These are phyloP conservation scores for Arthrocladium fulminans DNA, from an alignment of 2,329 filamentous ascomycete genomes.

Conservation along the genomic window DNA sequence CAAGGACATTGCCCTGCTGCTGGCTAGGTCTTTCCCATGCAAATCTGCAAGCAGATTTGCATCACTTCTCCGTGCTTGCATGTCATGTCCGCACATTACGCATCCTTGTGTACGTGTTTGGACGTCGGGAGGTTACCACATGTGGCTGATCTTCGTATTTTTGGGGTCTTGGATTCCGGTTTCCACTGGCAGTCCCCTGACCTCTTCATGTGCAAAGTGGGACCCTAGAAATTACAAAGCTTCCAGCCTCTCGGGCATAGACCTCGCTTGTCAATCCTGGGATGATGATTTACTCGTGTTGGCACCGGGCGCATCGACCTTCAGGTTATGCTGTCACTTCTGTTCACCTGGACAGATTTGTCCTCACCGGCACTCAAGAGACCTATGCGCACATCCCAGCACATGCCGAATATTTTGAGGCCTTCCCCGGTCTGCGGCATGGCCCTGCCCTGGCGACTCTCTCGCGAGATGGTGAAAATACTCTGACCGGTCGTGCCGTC, in stretches of 20 bases:
- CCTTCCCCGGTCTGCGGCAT: slow-evolving; percentile 66
- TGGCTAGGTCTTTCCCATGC: no score
- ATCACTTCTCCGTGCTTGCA: no score
- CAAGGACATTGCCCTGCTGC: no score
- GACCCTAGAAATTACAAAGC: neutral
- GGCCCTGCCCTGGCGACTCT: slow-evolving; percentile 58
- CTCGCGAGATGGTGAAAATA: slow-evolving; percentile 67
- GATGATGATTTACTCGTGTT: neutral
- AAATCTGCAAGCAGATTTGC: no score
- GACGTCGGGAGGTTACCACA: no score
- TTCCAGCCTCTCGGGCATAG: neutral
- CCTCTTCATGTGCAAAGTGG: neutral
- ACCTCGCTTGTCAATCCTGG: neutral
- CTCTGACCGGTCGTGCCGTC: slow-evolving; percentile 58
- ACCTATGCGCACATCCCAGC: slow-evolving; percentile 76
- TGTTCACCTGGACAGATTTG: slow-evolving; percentile 87
- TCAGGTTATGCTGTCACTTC: slow-evolving; percentile 23
- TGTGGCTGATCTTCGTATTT: neutral
- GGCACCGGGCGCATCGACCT: neutral
- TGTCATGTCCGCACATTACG: no score
- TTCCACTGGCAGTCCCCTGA: neutral
- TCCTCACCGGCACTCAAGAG: slow-evolving; percentile 91
- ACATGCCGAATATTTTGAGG: slow-evolving; percentile 79
- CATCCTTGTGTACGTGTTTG: no score
- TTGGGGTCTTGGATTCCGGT: neutral